Evolutionary conservation across 2,329 filamentous ascomycete species (phyloP).

Genomic region (Sarocladiaceae sp.): DNA sequence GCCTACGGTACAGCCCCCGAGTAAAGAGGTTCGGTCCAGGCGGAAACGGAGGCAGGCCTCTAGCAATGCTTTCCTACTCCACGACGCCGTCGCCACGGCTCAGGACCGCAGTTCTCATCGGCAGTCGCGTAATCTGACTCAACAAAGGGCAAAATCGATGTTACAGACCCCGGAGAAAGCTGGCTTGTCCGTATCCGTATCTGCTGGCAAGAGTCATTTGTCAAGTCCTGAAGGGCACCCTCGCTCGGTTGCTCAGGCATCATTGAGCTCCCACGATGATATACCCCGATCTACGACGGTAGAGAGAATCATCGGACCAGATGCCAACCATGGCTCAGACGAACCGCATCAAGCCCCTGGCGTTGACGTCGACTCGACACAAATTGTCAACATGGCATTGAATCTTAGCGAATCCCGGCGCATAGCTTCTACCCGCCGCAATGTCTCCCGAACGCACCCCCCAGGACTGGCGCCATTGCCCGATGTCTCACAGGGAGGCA

Average conservation of each 20-base stretch:
- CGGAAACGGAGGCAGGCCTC: slow-evolving; percentile 36
- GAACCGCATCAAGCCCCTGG: slow-evolving; percentile 15
- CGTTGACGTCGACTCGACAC: slow-evolving; percentile 69
- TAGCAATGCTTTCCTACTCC: slow-evolving; percentile 45
- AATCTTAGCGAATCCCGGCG: slow-evolving; percentile 77
- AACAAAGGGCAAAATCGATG: slow-evolving; percentile 10
- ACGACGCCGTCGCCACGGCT: slow-evolving; percentile 32
- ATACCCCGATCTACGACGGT: not conserved
- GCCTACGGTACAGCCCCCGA: not conserved
- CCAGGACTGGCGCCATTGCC: slow-evolving; percentile 47
- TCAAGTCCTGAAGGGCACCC: not conserved
- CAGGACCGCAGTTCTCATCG: slow-evolving; percentile 25
- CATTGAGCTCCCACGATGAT: not conserved
- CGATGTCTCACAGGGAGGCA: slow-evolving; percentile 47
- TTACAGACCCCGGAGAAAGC: not conserved
- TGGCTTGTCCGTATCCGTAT: not conserved
- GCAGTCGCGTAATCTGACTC: slow-evolving; percentile 17
- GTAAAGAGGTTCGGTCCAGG: slow-evolving; percentile 16
- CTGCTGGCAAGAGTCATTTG: not conserved
- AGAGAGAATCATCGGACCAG: not conserved
- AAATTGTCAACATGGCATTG: slow-evolving; percentile 89
- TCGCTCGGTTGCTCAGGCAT: not conserved
- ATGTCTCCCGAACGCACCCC: slow-evolving; percentile 43
- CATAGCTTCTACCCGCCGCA: slow-evolving; percentile 50
- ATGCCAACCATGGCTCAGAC: slow-evolving; percentile 10